Percentiles rank a stretch among this genome's conserved stretches.
These are phyloP conservation scores for Flaveria sonorensis DNA, from an alignment of 129 eudicot genomes.

Conservation along the genomic window DNA sequence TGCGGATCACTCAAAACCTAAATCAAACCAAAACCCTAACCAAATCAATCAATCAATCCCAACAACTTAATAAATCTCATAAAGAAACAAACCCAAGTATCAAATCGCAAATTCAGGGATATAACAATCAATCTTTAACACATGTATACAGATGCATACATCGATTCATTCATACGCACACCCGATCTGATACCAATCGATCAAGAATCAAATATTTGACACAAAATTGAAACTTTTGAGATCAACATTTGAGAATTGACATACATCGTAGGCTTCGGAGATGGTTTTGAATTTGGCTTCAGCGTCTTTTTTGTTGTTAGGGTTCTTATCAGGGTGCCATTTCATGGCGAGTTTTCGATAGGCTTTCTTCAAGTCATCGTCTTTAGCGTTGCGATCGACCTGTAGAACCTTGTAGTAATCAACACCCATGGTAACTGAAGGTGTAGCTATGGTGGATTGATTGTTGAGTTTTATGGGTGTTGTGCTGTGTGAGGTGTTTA, in stretches of 20 bases:
- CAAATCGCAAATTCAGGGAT: neutral
- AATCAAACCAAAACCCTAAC: slow-evolving; percentile 13
- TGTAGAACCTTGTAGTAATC: slow-evolving; percentile 48
- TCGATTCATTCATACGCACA: too few relatives aligned
- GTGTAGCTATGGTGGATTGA: neutral
- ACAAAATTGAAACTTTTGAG: neutral
- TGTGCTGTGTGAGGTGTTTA: neutral
- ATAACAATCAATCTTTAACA: too few relatives aligned
- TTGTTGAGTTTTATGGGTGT: neutral
- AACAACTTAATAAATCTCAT: neutral
- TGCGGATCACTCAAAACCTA: slow-evolving; percentile 95
- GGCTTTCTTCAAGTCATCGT: slow-evolving; percentile 81
- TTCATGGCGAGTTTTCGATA: slow-evolving; percentile 84
- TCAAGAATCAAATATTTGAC: neutral
- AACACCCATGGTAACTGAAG: slow-evolving; percentile 28
- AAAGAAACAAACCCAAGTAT: too few relatives aligned
- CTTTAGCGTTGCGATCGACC: slow-evolving; percentile 70
- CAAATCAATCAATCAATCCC: neutral
- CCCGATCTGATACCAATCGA: neutral
- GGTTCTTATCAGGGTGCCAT: slow-evolving; percentile 96
- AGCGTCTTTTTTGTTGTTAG: slow-evolving; percentile 79
- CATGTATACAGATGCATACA: too few relatives aligned
- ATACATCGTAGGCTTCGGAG: slow-evolving; percentile 91
- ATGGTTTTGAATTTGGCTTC: slow-evolving; percentile 90
- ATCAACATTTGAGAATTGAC: neutral